Evolutionary conservation across 2,329 filamentous ascomycete genomes (phyloP).

Genomic region (Aureobasidium subglaciale): DNA sequence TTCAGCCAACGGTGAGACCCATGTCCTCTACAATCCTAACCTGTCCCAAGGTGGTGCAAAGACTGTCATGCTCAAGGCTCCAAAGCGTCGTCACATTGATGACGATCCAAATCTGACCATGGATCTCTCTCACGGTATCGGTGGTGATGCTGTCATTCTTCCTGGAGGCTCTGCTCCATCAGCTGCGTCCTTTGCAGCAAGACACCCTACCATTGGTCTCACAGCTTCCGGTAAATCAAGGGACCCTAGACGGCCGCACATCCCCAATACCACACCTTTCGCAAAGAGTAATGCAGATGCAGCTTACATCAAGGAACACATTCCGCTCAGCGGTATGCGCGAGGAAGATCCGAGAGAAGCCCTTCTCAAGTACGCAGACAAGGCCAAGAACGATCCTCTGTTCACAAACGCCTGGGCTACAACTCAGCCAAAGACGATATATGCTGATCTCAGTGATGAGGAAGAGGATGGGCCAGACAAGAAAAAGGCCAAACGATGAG

Average conservation of each 20-base stretch:
- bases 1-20: slow-evolving; percentile 83
- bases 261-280: slow-evolving; percentile 81
- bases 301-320: slow-evolving; percentile 78
- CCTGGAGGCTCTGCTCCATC: slow-evolving; percentile 36
- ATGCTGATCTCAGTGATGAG: slow-evolving; percentile 80
- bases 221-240: slow-evolving; percentile 69
- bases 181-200: slow-evolving; percentile 45
- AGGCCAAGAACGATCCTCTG: slow-evolving; percentile 84
- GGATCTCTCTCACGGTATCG: slow-evolving; percentile 72
- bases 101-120: slow-evolving; percentile 84
- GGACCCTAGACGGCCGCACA: slow-evolving; percentile 78
- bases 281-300: slow-evolving; percentile 85
- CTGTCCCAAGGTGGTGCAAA: slow-evolving; percentile 75
- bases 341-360: slow-evolving; percentile 95
- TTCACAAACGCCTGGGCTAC: slow-evolving; percentile 91
- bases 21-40: slow-evolving; percentile 83
- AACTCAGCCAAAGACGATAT: slow-evolving; percentile 88
- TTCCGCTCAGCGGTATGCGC: slow-evolving; percentile 84
- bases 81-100: slow-evolving; percentile 91
- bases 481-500: slow-evolving; percentile 38
- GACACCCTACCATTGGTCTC: slow-evolving; percentile 64
- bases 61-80: slow-evolving; percentile 83
- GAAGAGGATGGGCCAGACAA: slow-evolving; percentile 66
- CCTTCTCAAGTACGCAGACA: slow-evolving; percentile 86
- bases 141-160: slow-evolving; percentile 70